phyloP scores from a whole-genome alignment of 805 yeast species.

The Candida suzukii region DNA sequence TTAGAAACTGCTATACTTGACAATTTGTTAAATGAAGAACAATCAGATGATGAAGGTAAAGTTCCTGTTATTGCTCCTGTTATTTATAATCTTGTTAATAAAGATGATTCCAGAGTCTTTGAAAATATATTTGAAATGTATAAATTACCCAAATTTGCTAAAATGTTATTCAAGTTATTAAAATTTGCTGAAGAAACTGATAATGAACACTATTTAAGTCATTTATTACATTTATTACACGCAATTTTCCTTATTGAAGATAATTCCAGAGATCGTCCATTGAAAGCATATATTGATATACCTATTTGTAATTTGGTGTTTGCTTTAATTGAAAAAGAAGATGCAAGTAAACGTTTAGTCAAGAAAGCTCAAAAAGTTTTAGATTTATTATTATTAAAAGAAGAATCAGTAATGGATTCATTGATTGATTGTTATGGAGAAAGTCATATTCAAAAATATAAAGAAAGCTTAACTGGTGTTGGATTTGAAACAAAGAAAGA shows the following conservation, averaged over 20 bases:
- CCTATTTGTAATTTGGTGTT: constrained; percentile 54
- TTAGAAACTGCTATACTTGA: constrained; percentile 43
- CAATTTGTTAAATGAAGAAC: constrained; percentile 26
- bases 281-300: constrained; percentile 34
- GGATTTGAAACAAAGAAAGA: constrained; percentile 52
- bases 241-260: constrained; percentile 39
- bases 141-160: constrained; percentile 46
- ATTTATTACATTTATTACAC: constrained; percentile 61
- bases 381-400: constrained; percentile 42
- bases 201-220: constrained; percentile 50
- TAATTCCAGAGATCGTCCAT: constrained; percentile 22
- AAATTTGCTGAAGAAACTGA: constrained; percentile 42
- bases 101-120: constrained; percentile 21
- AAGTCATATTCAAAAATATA: constrained; percentile 41
- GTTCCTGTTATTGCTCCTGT: constrained; percentile 40
- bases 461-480: constrained; percentile 35
- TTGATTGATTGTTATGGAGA: constrained; percentile 53
- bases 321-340: constrained; percentile 38
- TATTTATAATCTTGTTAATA: constrained; percentile 22
- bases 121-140: constrained; percentile 41
- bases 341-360: constrained; percentile 40
- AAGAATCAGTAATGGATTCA: constrained; percentile 41
- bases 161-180: constrained; percentile 50
- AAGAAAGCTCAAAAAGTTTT: constrained; percentile 53
- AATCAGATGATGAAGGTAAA: constrained; percentile 33